Conservation (phyloP, 2,329 filamentous ascomycete species). For the Catunica adiposa region DNA sequence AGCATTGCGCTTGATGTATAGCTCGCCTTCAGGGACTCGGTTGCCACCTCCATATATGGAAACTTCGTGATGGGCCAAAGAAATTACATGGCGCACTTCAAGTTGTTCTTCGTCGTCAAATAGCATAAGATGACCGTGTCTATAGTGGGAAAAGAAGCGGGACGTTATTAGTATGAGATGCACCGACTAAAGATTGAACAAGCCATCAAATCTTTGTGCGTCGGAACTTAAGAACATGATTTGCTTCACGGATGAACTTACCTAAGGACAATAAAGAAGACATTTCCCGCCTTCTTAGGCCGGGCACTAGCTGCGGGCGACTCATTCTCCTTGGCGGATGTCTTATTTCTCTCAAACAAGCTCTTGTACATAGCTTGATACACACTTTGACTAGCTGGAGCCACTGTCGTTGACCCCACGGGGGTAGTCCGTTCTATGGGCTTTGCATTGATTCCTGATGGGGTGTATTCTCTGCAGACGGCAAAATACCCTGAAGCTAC, state of each 20-base stretch:
- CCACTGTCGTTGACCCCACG: conserved; percentile 55
- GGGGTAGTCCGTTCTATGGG: conserved; percentile 76
- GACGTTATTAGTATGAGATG: background rate
- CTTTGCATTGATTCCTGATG: conserved; percentile 81
- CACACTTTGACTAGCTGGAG: conserved; percentile 74
- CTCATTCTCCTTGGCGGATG: conserved; percentile 29
- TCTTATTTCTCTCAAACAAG: conserved; percentile 70
- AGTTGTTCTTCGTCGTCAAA: conserved; percentile 92
- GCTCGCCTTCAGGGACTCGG: conserved; percentile 69
- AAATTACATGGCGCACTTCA: conserved; percentile 91
- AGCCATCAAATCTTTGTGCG: background rate
- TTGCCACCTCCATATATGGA: conserved; percentile 70
- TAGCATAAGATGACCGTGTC: conserved; percentile 90
- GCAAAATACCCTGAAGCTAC: conserved; percentile 85
- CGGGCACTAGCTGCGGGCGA: conserved; percentile 34
- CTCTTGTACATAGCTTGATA: conserved; percentile 97
- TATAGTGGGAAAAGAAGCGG: conserved; percentile 21
- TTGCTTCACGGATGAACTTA: too few relatives aligned
- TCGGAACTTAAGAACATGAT: too few relatives aligned
- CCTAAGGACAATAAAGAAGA: conserved; percentile 85
- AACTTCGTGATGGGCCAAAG: conserved; percentile 71
- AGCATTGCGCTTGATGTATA: conserved; percentile 91
- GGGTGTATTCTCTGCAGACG: conserved; percentile 84
- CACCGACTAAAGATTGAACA: conserved; percentile 3
- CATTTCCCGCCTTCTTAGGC: conserved; percentile 57